Evolutionary conservation across 805 yeast genomes (phyloP), one percentile per base, ranked within the genome.

Genomic region (Lipomyces mesembrius): DNA sequence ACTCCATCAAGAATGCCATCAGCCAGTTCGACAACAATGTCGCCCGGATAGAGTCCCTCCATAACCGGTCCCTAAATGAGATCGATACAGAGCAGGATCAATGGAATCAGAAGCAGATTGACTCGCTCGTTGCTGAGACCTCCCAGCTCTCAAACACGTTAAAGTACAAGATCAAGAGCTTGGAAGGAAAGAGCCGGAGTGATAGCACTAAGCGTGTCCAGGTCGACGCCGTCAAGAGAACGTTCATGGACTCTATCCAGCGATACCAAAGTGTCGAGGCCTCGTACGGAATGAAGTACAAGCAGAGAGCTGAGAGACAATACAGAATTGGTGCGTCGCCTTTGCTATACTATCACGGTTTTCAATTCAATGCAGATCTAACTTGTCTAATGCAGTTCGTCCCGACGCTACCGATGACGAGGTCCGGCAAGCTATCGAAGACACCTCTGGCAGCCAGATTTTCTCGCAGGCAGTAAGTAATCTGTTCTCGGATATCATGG

Each of bases 291-390:
- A 92, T 89, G 77, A 87, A 89, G 74, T 91, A 91, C 78, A 88
- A 89, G 77, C 86, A 87, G 69, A 96, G 91, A 76, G 97, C 97
- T 60, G 93, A 89, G 75, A 88, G 97, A 78, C 98, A 94, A 83
- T 93, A 89, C 82, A 88, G 87, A 76, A 91, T 95, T 75, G 95
- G 91, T 70, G 89, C 88, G 75, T 70, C 89, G 88, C 74, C 88
- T 68, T 95, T 96, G 3, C 37, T 59, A 17, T 57, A 27, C n/a
- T 49, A 22, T 20, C 52, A 49, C 8, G 52, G 39, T n/a, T 27
- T 27, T 22, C 22, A 32, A 25, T 57, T 7, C 22, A 90, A 89
- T 34, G 90, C 83, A 60, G 96, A 94, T 81, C 90, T 94, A 68
- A 87, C 86, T 71, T 91, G 88, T 62, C 97, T 93, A 60, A 88